Conservation (phyloP, 805 yeast genomes). For the Pichia nakasei region DNA sequence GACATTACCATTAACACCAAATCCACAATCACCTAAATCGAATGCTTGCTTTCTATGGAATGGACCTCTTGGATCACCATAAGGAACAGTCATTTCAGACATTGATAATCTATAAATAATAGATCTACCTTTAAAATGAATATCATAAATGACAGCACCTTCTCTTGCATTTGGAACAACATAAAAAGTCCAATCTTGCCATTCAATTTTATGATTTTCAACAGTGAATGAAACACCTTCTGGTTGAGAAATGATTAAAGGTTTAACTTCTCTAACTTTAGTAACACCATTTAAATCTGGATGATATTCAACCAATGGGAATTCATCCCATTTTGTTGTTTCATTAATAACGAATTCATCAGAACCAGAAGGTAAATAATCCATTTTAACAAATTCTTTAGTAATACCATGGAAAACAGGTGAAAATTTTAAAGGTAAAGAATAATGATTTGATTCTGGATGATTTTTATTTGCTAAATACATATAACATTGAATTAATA, state of each 20-base stretch:
- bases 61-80: slow-evolving; percentile 79
- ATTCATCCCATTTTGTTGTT: slow-evolving; percentile 53
- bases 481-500: slow-evolving; percentile 67
- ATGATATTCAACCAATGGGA: slow-evolving; percentile 60
- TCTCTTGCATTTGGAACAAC: slow-evolving; percentile 66
- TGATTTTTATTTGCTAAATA: slow-evolving; percentile 60
- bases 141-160: slow-evolving; percentile 69
- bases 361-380: slow-evolving; percentile 69
- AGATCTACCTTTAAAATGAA: slow-evolving; percentile 67
- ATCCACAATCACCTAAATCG: slow-evolving; percentile 80
- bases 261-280: slow-evolving; percentile 50
- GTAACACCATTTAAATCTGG: slow-evolving; percentile 56
- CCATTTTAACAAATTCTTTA: slow-evolving; percentile 58
- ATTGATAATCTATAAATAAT: slow-evolving; percentile 63
- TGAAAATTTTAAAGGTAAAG: slow-evolving; percentile 62
- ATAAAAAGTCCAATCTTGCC: slow-evolving; percentile 84
- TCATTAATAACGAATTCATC: slow-evolving; percentile 44
- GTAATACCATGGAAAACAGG: slow-evolving; percentile 63
- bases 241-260: slow-evolving; percentile 62
- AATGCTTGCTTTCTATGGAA: slow-evolving; percentile 82
- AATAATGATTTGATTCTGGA: slow-evolving; percentile 66
- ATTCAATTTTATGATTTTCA: slow-evolving; percentile 50
- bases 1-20: slow-evolving; percentile 64
- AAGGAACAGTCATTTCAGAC: slow-evolving; percentile 83
- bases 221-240: slow-evolving; percentile 69